These are phyloP conservation scores for Piromyces sp. DNA, from an alignment of 192 early-diverging fungal species.

Conservation along the genomic window DNA sequence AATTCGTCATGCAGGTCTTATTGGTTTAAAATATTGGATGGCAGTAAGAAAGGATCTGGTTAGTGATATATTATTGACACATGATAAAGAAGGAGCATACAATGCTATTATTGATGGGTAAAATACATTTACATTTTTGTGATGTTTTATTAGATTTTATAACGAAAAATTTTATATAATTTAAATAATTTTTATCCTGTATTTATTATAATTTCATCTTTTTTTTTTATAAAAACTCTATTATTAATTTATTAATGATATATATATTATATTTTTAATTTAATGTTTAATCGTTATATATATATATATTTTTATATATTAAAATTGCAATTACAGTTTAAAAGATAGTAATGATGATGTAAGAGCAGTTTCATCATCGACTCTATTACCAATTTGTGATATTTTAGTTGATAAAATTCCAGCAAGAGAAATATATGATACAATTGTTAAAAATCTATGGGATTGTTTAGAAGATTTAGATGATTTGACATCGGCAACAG, in stretches of 20 bases:
- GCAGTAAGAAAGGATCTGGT: slow-evolving; percentile 80
- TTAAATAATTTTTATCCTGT: background rate
- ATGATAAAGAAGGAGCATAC: slow-evolving; percentile 21
- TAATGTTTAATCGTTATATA: too few species aligned
- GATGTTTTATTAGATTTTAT: too few species aligned
- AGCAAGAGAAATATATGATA: slow-evolving; percentile 40
- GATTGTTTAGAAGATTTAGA: slow-evolving; percentile 77
- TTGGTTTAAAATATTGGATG: slow-evolving; percentile 86
- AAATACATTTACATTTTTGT: slow-evolving; percentile 6
- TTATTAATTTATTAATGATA: too few species aligned
- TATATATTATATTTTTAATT: too few species aligned
- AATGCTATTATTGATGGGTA: slow-evolving; percentile 69
- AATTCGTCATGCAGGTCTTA: slow-evolving; percentile 73
- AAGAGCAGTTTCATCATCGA: slow-evolving; percentile 73
- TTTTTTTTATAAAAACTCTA: too few species aligned
- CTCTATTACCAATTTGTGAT: slow-evolving; percentile 71
- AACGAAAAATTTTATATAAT: too few species aligned
- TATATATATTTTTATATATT: too few species aligned
- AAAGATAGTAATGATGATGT: slow-evolving; percentile 87
- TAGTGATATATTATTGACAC: slow-evolving; percentile 36
- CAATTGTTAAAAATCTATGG: slow-evolving; percentile 65
- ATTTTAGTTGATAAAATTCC: slow-evolving; percentile 51
- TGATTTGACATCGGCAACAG: slow-evolving; percentile 82
- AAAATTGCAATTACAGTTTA: too few species aligned
- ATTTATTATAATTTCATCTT: too few species aligned